Base-by-base conservation (phyloP, 1,284 basidiomycete genomes). In the Singerocomus inundabilis region DNA sequence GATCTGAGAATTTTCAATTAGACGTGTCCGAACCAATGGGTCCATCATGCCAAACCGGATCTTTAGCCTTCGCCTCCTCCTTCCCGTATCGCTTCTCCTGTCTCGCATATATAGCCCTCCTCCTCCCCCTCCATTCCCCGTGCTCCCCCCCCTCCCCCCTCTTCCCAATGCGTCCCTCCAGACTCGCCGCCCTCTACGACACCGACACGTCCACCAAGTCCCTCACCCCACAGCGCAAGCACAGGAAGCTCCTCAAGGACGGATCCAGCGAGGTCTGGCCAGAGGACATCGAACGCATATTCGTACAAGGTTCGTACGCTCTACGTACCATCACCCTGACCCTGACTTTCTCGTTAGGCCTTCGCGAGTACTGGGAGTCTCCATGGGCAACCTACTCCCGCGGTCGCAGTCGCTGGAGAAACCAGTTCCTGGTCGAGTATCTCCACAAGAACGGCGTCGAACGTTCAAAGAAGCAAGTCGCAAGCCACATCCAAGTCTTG, bases 221-320 rank as follows among this genome's bases (percentile, higher is more conserved):
- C 50, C 79, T 88, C 64, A 89, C 85, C 1, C 88, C 88, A 26
- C 82, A 85, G 66, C 77, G 88, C 50, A 89, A 90, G 58, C 88
- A 91, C 70, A 77, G 85, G 61, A 90, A 90, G 66, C 82, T 90
- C 55, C 75, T 90, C 69, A 89, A 88, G 65, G 86, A 89, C 62
- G 87, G 87, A 64, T 79, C 80, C 53, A 83, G 81, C 63, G 88
- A 90, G 58, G 87, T 90, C 46, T 90, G 87, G 87, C 88, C 87
- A 44, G 84, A 88, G 64, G 69, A 73, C 42, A 77, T 90, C 60
- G 88, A 90, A 63, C 76, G 76, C 61, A 67, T 85, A 57, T 90
- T 90, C 66, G 84, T 89, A n/a, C 73, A 87, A 70, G 87, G 87
- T 82, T 18, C 47, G 63, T 51, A 39, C 24, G 33, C 39, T n/a